Percentiles rank a stretch among this genome's conserved stretches.
Evolutionary conservation across 2,329 filamentous ascomycete genomes (phyloP).

Genomic region (Ceratocystis cubensis): DNA sequence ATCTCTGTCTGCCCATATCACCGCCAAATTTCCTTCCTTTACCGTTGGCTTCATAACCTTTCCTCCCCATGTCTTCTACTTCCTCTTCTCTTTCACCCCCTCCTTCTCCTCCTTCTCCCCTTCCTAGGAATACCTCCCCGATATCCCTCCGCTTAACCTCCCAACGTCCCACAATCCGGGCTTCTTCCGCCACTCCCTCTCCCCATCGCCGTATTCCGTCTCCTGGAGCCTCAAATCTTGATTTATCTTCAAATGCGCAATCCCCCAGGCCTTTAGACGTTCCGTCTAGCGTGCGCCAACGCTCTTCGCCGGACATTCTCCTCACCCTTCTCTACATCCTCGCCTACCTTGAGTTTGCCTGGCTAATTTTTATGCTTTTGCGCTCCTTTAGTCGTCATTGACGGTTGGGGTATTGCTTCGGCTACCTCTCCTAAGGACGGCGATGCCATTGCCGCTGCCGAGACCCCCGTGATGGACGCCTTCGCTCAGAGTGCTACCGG

Average conservation of each 20-base stretch:
- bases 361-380: conserved; percentile 46
- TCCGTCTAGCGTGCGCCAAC: neutral
- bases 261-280: conserved; percentile 2
- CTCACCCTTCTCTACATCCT: conserved; percentile 41
- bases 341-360: conserved; percentile 44
- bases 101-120: neutral
- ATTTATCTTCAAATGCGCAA: neutral
- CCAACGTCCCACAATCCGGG: neutral
- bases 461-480: conserved; percentile 89
- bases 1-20: conserved; percentile 26
- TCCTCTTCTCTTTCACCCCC: conserved; percentile 39
- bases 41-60: no score
- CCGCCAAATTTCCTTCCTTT: neutral
- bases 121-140: conserved; percentile 2
- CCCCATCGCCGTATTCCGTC: neutral
- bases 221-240: neutral
- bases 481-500: conserved; percentile 73
- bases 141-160: neutral
- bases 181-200: neutral
- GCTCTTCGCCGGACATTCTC: conserved; percentile 24
- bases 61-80: conserved; percentile 28
- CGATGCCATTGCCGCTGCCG: conserved; percentile 86
- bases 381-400: conserved; percentile 73
- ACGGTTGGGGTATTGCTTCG: conserved; percentile 88
- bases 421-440: conserved; percentile 72